A percentile compares a stretch with the other conserved stretches of the same genome.
Conservation (phyloP, 441 rosid genomes). For the Syzygium syzygioides region DNA sequence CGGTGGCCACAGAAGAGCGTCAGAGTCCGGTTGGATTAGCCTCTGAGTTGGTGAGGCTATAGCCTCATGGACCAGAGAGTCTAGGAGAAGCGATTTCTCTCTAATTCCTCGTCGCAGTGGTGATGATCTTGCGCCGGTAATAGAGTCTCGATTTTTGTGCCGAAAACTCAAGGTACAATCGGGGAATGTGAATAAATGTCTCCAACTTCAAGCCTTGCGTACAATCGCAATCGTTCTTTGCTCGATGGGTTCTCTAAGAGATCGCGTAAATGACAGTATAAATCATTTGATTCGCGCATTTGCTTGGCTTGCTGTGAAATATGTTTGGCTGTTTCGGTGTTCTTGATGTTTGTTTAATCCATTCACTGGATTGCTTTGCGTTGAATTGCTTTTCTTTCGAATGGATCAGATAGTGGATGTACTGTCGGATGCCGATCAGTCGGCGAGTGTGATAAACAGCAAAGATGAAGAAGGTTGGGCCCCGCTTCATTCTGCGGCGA, state of each 20-base stretch:
- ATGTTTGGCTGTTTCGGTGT: no score
- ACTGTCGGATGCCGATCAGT: constrained; percentile 40
- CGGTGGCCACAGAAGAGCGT: background rate
- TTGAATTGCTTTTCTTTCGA: background rate
- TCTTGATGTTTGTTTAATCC: background rate
- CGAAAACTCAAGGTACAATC: background rate
- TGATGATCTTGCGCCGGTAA: background rate
- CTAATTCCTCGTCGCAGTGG: background rate
- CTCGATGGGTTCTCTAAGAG: background rate
- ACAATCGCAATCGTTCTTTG: background rate
- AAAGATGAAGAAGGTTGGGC: constrained; percentile 96
- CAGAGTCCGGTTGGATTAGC: background rate
- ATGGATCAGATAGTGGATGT: constrained; percentile 49
- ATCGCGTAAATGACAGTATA: background rate
- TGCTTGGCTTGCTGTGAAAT: background rate
- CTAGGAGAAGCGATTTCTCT: background rate
- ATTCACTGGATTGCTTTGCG: background rate
- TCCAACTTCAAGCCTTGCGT: background rate
- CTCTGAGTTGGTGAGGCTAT: background rate
- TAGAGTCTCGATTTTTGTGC: background rate
- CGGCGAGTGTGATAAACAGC: constrained; percentile 35
- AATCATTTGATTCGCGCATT: background rate
- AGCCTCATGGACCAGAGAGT: background rate
- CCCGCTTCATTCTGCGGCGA: constrained; percentile 78
- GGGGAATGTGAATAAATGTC: background rate